Percentiles rank a stretch among this genome's conserved stretches.
These are phyloP conservation scores for Entelexis sorbosivorans DNA, from an alignment of 1,139 yeast species.

Conservation along the genomic window DNA sequence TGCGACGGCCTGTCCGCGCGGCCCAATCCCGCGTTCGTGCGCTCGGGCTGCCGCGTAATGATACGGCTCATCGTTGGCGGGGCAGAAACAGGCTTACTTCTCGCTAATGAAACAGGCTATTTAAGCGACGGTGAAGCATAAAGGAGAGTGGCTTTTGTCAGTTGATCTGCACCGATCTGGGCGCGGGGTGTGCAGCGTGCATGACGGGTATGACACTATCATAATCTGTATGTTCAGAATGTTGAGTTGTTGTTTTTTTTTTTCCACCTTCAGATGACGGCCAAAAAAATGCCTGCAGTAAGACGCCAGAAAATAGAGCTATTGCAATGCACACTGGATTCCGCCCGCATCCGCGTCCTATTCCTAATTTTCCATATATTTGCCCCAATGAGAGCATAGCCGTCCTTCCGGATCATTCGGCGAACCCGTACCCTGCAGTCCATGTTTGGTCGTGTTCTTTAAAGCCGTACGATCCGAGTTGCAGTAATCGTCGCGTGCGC, in stretches of 20 bases:
- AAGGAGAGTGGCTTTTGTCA: neutral
- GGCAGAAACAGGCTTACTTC: neutral
- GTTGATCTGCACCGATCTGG: conserved; percentile 5
- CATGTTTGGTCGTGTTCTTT: neutral
- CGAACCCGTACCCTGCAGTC: neutral
- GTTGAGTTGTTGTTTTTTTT: too few relatives aligned
- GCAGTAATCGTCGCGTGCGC: neutral
- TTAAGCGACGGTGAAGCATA: neutral
- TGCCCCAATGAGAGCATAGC: neutral
- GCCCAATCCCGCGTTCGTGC: neutral
- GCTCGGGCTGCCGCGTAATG: neutral
- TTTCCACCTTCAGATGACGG: too few relatives aligned
- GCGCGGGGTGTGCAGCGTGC: neutral
- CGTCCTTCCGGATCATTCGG: neutral
- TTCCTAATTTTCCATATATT: too few relatives aligned
- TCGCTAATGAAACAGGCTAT: neutral
- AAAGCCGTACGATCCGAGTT: conserved; percentile 2
- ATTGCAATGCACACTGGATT: too few relatives aligned
- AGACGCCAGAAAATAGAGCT: too few relatives aligned
- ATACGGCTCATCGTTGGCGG: neutral
- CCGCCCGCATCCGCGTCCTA: too few relatives aligned
- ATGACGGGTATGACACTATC: neutral
- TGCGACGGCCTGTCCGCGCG: neutral
- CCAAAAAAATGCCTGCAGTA: too few relatives aligned
- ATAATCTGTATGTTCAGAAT: neutral